Base-by-base conservation (phyloP, 2,329 filamentous ascomycete species). In the Penicillium olsonii region DNA sequence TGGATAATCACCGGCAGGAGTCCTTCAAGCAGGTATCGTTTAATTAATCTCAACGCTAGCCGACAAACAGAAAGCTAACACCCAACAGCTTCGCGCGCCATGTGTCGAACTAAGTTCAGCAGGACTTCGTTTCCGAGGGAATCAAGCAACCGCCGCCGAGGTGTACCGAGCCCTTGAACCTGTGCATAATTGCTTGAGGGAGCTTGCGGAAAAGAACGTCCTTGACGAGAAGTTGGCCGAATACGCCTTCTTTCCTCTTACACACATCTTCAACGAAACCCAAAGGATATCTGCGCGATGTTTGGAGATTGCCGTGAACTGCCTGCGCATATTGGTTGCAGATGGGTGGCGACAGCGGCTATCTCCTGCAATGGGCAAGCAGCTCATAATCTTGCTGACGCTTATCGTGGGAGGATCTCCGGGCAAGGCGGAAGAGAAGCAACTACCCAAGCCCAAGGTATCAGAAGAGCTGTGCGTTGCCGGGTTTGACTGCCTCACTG, bases 221-320 rank as follows among this genome's bases (percentile, higher is more conserved):
- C 67, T 97, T 15, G 90, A 96, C 67, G 80, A 85, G 44, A 92
- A 91, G 67, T 75, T 97, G 15, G 90, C 92, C 12, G 92, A 96
- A 74, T 99, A 97, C 76, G 82, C 88, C 64, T 97, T 97, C 76
- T 96, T 96, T 55, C 94, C 94, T 0, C 76, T 99, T 0, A 91
- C 90, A 0, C 87, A 94, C 60, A 84, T 97, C 33, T 86, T 99
- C 61, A 86, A 90, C 50, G 81, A 85, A 54, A 87, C 89, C 58
- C 83, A 87, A 54, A 78, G 81, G 40, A 83, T 92, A 45, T 85
- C 92, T 1, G 81, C 88, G 39, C 80, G 81, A 44, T 72, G 69
- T 34, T 74, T 94, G 7, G 94, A 99, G 67, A 72, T 88, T 37
- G 85, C 87, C 24, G 77, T 96, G 38, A 84, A 84, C 66, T 92